These are phyloP conservation scores for Rubia occidens DNA, from an alignment of 305 asterid genomes.

Conservation along the genomic window DNA sequence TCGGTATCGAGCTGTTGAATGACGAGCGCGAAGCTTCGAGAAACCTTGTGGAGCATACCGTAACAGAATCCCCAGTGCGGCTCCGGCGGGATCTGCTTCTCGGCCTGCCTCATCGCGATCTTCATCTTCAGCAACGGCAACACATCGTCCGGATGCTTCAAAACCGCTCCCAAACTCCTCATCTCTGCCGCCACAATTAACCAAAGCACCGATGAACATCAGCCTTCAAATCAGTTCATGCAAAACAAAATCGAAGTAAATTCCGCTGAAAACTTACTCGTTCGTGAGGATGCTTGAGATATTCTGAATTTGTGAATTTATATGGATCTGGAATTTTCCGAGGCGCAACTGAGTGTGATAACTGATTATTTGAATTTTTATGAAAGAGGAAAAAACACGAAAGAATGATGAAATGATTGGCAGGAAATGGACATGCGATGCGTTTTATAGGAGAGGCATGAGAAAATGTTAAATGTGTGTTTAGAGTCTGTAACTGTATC, in stretches of 20 bases:
- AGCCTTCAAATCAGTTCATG: background rate
- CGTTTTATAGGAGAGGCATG: background rate
- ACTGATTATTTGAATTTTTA: background rate
- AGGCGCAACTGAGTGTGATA: background rate
- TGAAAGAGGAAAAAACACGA: background rate
- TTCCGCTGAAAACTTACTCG: background rate
- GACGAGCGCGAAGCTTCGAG: slow-evolving; percentile 81
- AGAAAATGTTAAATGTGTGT: background rate
- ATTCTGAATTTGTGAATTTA: background rate
- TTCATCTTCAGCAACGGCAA: slow-evolving; percentile 77
- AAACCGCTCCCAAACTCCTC: slow-evolving; percentile 60
- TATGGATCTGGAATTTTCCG: slow-evolving; percentile 7
- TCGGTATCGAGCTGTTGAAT: slow-evolving; percentile 87
- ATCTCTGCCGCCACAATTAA: slow-evolving; percentile 26
- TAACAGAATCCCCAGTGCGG: slow-evolving; percentile 98
- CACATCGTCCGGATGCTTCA: slow-evolving; percentile 79
- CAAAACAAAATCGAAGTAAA: background rate
- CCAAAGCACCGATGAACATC: background rate
- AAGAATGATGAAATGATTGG: background rate
- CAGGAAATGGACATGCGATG: background rate
- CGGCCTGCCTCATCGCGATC: slow-evolving; percentile 50
- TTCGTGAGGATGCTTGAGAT: background rate
- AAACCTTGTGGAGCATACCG: slow-evolving; percentile 81
- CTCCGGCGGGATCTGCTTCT: slow-evolving; percentile 83
- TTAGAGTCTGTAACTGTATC: background rate